Conservation (phyloP, 257 asterid species). For the Echites panduratus region DNA sequence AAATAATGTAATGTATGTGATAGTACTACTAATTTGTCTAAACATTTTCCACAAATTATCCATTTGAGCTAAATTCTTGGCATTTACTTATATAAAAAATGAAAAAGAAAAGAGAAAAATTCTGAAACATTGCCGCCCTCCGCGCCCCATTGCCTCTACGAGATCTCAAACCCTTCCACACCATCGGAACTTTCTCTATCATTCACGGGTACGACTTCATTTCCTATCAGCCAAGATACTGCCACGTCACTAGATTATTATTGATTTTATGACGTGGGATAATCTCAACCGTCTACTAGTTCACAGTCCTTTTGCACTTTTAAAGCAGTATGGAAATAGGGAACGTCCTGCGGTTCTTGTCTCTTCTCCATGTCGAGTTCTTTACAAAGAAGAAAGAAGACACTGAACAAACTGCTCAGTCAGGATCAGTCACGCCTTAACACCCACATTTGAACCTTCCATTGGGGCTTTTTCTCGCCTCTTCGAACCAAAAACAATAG, state of each 20-base stretch:
- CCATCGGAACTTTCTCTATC: slow-evolving; percentile 9
- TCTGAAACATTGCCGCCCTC: too few relatives aligned
- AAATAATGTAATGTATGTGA: too few relatives aligned
- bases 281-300: background rate
- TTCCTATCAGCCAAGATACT: background rate
- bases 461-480: background rate
- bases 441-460: slow-evolving; percentile 2
- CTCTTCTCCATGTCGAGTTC: slow-evolving; percentile 16
- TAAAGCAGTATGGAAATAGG: background rate
- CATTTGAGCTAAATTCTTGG: too few relatives aligned
- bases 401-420: background rate
- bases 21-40: too few relatives aligned
- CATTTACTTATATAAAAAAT: too few relatives aligned
- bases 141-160: too few relatives aligned
- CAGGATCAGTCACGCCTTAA: slow-evolving; percentile 10
- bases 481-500: slow-evolving; percentile 4
- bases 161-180: too few relatives aligned
- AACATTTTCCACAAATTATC: too few relatives aligned
- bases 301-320: background rate
- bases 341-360: slow-evolving; percentile 12
- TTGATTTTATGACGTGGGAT: slow-evolving; percentile 5
- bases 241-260: background rate
- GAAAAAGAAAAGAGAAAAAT: too few relatives aligned
- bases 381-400: background rate
- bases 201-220: slow-evolving; percentile 2